Conservation (phyloP, 2,329 filamentous ascomycete species). For the Colletotrichum godetiae region DNA sequence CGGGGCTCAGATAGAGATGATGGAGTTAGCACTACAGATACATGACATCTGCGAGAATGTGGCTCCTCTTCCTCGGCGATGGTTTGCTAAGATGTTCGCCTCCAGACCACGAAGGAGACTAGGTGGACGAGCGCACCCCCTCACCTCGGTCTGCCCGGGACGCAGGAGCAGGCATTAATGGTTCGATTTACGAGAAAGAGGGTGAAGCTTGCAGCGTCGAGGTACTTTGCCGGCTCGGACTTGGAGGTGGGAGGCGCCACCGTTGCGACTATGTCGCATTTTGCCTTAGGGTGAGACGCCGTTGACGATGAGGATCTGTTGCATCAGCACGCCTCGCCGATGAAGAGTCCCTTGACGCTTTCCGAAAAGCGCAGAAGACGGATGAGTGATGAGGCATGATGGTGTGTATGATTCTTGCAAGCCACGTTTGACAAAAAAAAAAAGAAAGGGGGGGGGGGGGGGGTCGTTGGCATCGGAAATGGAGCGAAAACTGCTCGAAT, state of each 20-base stretch:
- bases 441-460: too few relatives aligned
- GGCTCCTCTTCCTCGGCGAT: neutral
- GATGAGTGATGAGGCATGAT: neutral
- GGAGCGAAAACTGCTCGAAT: neutral
- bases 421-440: neutral
- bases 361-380: neutral
- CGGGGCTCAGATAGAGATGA: neutral
- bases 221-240: slow-evolving; percentile 1
- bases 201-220: slow-evolving; percentile 4
- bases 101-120: neutral
- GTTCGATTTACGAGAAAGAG: slow-evolving; percentile 25
- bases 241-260: slow-evolving; percentile 17
- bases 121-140: slow-evolving; percentile 5
- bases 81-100: neutral
- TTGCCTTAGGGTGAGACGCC: slow-evolving; percentile 7
- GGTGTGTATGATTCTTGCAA: neutral
- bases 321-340: slow-evolving; percentile 22
- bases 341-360: slow-evolving; percentile 16
- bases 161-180: slow-evolving; percentile 19
- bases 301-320: slow-evolving; percentile 29
- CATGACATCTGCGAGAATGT: neutral
- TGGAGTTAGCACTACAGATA: neutral
- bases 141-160: slow-evolving; percentile 21
- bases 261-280: slow-evolving; percentile 23
- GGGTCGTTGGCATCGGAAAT: neutral